These are phyloP conservation scores for Orbilia oligospora DNA, from an alignment of 2,329 filamentous ascomycete genomes.

Conservation along the genomic window DNA sequence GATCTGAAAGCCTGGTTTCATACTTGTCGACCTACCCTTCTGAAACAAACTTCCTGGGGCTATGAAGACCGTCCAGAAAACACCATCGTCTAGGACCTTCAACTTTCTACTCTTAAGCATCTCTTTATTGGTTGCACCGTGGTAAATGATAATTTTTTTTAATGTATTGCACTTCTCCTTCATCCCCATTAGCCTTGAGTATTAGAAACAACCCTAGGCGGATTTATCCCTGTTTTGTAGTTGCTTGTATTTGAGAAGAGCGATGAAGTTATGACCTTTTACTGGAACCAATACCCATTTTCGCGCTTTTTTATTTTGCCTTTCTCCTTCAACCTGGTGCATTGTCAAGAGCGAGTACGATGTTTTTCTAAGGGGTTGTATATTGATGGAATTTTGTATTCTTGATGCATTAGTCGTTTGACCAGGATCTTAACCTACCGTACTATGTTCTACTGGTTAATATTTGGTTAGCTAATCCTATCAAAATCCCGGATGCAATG, in stretches of 20 bases:
- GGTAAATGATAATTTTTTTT: slow-evolving; percentile 4
- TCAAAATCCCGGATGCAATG: neutral
- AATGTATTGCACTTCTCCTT: neutral
- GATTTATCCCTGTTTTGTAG: neutral
- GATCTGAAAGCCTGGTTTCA: neutral
- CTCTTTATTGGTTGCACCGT: neutral
- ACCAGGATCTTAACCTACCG: neutral
- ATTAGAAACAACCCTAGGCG: neutral
- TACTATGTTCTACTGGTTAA: too few species aligned
- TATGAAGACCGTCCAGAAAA: neutral
- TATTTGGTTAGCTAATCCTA: too few species aligned
- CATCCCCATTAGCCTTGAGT: neutral
- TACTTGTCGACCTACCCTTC: neutral
- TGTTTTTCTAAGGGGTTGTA: neutral
- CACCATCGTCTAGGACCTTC: neutral
- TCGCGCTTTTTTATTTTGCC: slow-evolving; percentile 11
- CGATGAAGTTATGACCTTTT: slow-evolving; percentile 45
- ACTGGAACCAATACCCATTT: slow-evolving; percentile 19
- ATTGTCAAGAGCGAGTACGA: slow-evolving; percentile 10
- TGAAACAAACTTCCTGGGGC: neutral
- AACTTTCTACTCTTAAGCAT: neutral
- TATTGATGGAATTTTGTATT: neutral
- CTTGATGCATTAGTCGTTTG: neutral
- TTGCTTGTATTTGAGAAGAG: slow-evolving; percentile 25
- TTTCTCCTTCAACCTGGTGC: neutral